phyloP scores from a whole-genome alignment of 352 stramenopile genomes.

The Globisporangium nodosum region DNA sequence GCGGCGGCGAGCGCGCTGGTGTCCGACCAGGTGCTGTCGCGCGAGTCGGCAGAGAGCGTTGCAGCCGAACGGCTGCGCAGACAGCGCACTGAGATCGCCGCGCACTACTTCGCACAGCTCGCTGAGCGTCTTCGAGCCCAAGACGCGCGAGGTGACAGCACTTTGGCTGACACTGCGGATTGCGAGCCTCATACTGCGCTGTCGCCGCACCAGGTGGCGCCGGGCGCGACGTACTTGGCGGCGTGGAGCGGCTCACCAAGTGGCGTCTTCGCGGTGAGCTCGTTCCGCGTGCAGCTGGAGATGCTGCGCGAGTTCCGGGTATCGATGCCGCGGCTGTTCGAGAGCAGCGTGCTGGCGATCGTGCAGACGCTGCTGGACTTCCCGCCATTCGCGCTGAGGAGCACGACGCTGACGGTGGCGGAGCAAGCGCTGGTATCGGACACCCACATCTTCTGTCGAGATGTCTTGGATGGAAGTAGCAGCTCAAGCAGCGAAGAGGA shows the following conservation, averaged over 20 bases:
- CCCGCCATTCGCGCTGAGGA: conserved; percentile 42
- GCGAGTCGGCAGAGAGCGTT: conserved; percentile 28
- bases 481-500: neutral
- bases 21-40: conserved; percentile 31
- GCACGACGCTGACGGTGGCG: conserved; percentile 11
- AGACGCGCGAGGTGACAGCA: neutral
- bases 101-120: conserved; percentile 34
- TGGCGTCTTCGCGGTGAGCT: conserved; percentile 44
- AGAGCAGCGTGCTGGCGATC: conserved; percentile 39
- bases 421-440: conserved; percentile 42
- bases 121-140: neutral
- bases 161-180: neutral
- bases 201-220: neutral
- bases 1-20: conserved; percentile 24
- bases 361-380: conserved; percentile 56
- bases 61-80: conserved; percentile 27
- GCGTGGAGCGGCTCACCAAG: conserved; percentile 19
- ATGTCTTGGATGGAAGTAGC: conserved; percentile 22
- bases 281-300: conserved; percentile 61
- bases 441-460: conserved; percentile 39
- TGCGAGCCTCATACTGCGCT: neutral
- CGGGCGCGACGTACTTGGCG: neutral
- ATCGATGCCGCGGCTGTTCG: conserved; percentile 37
- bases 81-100: conserved; percentile 34
- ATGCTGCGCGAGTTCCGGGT: conserved; percentile 56